Conservation (phyloP, 2,329 filamentous ascomycete species). For the Macrophomina phaseolina region DNA sequence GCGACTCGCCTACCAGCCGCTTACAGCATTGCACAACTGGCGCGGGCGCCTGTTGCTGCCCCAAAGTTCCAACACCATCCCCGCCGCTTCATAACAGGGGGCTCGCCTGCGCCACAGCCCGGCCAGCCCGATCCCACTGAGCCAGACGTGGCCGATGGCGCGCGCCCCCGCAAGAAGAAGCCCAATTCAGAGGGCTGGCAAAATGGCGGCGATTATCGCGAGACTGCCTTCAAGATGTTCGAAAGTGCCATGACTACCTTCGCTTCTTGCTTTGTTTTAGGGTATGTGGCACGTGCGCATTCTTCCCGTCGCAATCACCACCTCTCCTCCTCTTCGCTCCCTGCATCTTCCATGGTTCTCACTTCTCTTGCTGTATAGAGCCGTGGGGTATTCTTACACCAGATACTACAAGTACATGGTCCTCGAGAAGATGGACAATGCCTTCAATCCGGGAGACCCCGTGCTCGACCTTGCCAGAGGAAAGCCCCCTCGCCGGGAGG, state of each 20-base stretch:
- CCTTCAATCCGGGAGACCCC: conserved; percentile 90
- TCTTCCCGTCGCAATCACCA: neutral
- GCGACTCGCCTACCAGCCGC: conserved; percentile 10
- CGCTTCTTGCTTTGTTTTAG: conserved; percentile 57
- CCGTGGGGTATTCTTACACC: conserved; percentile 55
- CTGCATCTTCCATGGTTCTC: neutral
- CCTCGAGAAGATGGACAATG: conserved; percentile 88
- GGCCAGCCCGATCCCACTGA: conserved; percentile 26
- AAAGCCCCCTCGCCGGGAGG: conserved; percentile 36
- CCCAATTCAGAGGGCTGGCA: neutral
- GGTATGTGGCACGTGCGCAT: conserved; percentile 33
- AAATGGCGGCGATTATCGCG: conserved; percentile 36
- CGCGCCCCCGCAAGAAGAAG: conserved; percentile 3
- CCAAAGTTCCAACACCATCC: neutral
- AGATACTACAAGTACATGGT: conserved; percentile 84
- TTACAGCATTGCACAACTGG: conserved; percentile 5
- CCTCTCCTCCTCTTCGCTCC: neutral
- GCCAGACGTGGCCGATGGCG: neutral
- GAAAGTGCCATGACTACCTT: conserved; percentile 58
- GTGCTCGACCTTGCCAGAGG: conserved; percentile 70
- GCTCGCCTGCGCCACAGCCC: conserved; percentile 26
- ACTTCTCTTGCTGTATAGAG: conserved; percentile 23
- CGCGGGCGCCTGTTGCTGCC: conserved; percentile 21
- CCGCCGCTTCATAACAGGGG: conserved; percentile 20
- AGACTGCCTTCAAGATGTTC: conserved; percentile 58